Evolutionary conservation across 2,329 filamentous ascomycete species (phyloP), one percentile per base, ranked within the genome.

Genomic region (Penicillium palitans): DNA sequence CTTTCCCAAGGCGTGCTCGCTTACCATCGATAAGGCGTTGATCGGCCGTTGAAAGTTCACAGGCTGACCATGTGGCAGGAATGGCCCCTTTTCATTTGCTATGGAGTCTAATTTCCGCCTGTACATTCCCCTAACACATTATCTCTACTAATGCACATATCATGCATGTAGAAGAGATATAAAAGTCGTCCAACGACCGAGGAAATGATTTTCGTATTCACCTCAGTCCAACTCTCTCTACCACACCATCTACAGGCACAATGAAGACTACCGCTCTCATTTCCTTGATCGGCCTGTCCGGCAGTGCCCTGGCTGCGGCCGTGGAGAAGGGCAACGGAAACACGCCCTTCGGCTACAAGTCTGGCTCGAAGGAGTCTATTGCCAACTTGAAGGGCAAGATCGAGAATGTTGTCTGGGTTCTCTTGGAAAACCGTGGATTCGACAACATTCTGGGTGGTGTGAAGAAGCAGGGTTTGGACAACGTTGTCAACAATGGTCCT

Each of bases 391-490:
- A 72, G 60, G 65, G 68, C 55, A 72, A 73, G 62, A 62, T 73
- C 51, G 70, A 73, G 66, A 70, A 73, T 52, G 68, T 73, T 19
- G 70, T 73, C 31, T 72, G 70, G 70, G 66, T 72, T 35, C 48
- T 71, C 46, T 69, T 77, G 66, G 76, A 78, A 61, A 78, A 78
- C 63, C 65, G 65, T 17, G 62, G 55, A n/a, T 67, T 63, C 21
- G 65, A 67, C 66, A 78, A 76, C 66, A 69, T 78, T 29, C 62
- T 77, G 15, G 76, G 76, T 58, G 76, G 74, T 52, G 69, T 76
- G 59, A 71, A 67, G 42, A 68, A 68, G 19, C 39, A 63, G 3
- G 74, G 74, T 17, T 59, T 78, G 15, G 72, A 76, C 60, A 78
- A 78, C 63, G 70, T 74, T 4, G 69, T 73, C 61, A 72, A 76